Percentiles rank a stretch among this genome's conserved stretches.
These are phyloP conservation scores for Gynostemma pentaphyllum DNA, from an alignment of 306 rosid genomes.

Conservation along the genomic window DNA sequence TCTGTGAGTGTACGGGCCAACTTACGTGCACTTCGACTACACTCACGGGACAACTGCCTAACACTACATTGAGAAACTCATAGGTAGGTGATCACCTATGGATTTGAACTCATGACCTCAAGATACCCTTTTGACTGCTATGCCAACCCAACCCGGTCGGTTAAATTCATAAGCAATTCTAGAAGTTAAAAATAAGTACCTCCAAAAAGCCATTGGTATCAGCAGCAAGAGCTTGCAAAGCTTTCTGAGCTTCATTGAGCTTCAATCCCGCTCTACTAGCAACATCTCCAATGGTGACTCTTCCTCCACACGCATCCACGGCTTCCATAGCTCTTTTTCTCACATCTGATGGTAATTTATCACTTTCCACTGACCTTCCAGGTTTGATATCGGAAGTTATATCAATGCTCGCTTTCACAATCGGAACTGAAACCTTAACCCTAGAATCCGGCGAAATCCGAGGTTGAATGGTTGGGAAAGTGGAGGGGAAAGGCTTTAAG, in stretches of 20 bases:
- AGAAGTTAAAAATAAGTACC: conserved; percentile 23
- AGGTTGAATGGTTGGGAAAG: conserved; percentile 16
- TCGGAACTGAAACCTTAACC: conserved; percentile 34
- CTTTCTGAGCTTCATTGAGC: conserved; percentile 76
- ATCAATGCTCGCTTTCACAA: conserved; percentile 36
- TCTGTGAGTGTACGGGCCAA: too few relatives aligned
- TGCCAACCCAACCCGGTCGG: too few relatives aligned
- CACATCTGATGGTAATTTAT: conserved; percentile 56
- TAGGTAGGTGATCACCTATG: too few relatives aligned
- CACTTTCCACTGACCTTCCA: conserved; percentile 63
- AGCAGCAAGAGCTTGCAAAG: conserved; percentile 83
- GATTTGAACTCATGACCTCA: too few relatives aligned
- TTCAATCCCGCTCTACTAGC: conserved; percentile 79
- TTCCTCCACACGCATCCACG: conserved; percentile 66
- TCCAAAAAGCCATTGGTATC: conserved; percentile 84
- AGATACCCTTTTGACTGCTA: too few relatives aligned
- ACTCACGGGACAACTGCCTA: too few relatives aligned
- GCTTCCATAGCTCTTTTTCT: conserved; percentile 95
- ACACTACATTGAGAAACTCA: too few relatives aligned
- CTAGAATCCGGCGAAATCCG: conserved; percentile 27
- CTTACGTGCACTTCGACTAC: too few relatives aligned
- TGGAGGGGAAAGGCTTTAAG: conserved; percentile 11
- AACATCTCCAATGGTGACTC: conserved; percentile 85
- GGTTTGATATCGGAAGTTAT: conserved; percentile 40
- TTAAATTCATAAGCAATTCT: not conserved